Evolutionary conservation across 140 eudicot species (phyloP).

Genomic region (Anethum foeniculum): DNA sequence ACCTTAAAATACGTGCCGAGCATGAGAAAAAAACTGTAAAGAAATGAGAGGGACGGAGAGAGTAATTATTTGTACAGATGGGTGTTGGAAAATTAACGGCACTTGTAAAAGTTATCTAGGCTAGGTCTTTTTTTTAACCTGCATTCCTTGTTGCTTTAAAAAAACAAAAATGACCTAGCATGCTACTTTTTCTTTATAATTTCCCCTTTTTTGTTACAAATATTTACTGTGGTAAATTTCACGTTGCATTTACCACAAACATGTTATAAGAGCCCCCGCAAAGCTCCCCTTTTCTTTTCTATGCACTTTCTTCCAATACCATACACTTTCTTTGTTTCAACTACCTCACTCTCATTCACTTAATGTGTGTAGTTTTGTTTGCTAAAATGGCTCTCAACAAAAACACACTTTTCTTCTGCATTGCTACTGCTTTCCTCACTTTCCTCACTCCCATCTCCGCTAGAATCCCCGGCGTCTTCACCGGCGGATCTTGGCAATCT

Average conservation of each 20-base stretch:
- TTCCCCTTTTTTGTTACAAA: too few species aligned
- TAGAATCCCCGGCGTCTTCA: slow-evolving; percentile 11
- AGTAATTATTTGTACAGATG: too few species aligned
- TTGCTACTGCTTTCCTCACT: not conserved
- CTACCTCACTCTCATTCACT: not conserved
- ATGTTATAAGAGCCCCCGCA: not conserved
- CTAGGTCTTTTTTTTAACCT: not conserved
- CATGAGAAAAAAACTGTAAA: too few species aligned
- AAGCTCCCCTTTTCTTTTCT: not conserved
- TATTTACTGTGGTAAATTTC: not conserved
- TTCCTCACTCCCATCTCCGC: not conserved
- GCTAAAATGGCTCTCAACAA: slow-evolving; percentile 6
- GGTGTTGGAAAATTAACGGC: not conserved
- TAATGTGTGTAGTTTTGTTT: not conserved
- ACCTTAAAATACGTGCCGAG: too few species aligned
- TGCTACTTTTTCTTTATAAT: too few species aligned
- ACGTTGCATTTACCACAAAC: not conserved
- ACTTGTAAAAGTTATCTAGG: not conserved
- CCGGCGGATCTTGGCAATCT: slow-evolving; percentile 7
- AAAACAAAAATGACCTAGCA: too few species aligned
- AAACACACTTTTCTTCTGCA: not conserved
- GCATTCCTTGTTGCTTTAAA: too few species aligned
- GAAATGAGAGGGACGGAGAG: too few species aligned
- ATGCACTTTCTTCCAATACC: not conserved
- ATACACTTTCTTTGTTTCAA: not conserved